Evolutionary conservation across 2,329 filamentous ascomycete species (phyloP), one percentile per base, ranked within the genome.

Genomic region (Cordyceps cicadae): DNA sequence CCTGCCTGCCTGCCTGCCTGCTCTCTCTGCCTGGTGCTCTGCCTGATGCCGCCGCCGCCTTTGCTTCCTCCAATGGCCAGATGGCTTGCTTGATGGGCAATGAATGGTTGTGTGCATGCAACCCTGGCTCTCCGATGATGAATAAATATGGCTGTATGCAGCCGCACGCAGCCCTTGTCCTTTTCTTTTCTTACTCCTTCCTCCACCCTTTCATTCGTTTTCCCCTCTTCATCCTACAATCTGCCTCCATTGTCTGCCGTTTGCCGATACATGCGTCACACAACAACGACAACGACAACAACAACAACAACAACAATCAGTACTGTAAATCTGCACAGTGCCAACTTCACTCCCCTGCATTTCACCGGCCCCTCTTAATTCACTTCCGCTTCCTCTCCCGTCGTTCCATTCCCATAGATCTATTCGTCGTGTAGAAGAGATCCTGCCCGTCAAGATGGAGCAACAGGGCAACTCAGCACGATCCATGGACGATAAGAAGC

Each of bases 21-120:
- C 29, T 29, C 29, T 29, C 5, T 8, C 29, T 29, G 29, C 24
- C 24, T 24, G 24, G 24, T 4, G 24, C 29, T 29, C 29, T 60
- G 58, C 58, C 58, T 60, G 58, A 60, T 60, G 58, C 21, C 34
- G 51, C 51, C 51, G n/a, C n/a, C n/a, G n/a, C n/a, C n/a, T n/a
- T 60, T 52, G 51, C 41, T 54, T 29, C 12, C 34, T 14, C 34
- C 34, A 37, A 37, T 14, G 34, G 2, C 9, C 12, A 11, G 12
- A 37, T 37, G 34, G 34, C 34, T 37, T 37, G 34, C 34, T 37
- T 37, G 34, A 37, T 14, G 34, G 34, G 12, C 57, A 43, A 54
- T 26, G 41, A 43, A 54, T 26, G 41, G 34, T 12, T 60, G 58
- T 32, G 49, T 11, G 34, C 12, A 37, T 60, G 58, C 34, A 43